Evolutionary conservation across 345 rosid genomes (phyloP), one percentile per base, ranked within the genome.

Genomic region (Salix suchowensis): DNA sequence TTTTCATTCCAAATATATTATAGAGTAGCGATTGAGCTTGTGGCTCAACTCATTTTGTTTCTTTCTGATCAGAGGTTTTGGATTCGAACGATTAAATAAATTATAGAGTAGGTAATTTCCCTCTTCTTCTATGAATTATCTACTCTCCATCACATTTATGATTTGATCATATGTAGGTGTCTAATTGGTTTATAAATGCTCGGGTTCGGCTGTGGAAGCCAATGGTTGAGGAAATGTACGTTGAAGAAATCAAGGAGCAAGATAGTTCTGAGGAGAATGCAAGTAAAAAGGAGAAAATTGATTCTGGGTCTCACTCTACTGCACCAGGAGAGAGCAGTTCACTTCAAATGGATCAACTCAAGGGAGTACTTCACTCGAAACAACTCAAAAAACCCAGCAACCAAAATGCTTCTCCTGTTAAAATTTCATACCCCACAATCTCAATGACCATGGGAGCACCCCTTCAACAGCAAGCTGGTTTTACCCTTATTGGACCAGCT

Each of bases 191-290:
- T 78, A 92, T 92, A 58, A 91, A 91, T 79, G 93, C 97, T 37
- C 89, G 95, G 76, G 95, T 90, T 76, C 90, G 97, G 26, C 85
- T 92, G 7, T 92, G 95, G 97, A 92, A 92, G 83, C 97, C 97
- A 66, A 89, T 92, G 97, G 93, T 92, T 3, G 97, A 92, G 81
- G 92, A 92, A 70, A 85, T 92, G 91, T 92, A 92, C 82, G 0
- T 58, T 72, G 97, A 91, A 72, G 97, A 92, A 80, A 76, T 83
- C 64, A 80, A 88, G 76, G 86, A 71, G 58, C 81, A 83, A 39
- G 88, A 84, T 44, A 84, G 76, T 4, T 61, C 78, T 1, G 78
- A 72, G n/a, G 79, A 73, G 52, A 80, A 69, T 36, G 12, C 64
- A 48, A 78, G 48, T 76, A 80, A 79, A 21, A 73, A 54, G 9